Evolutionary conservation across 345 rosid genomes (phyloP).

Genomic region (Linum lewisii): DNA sequence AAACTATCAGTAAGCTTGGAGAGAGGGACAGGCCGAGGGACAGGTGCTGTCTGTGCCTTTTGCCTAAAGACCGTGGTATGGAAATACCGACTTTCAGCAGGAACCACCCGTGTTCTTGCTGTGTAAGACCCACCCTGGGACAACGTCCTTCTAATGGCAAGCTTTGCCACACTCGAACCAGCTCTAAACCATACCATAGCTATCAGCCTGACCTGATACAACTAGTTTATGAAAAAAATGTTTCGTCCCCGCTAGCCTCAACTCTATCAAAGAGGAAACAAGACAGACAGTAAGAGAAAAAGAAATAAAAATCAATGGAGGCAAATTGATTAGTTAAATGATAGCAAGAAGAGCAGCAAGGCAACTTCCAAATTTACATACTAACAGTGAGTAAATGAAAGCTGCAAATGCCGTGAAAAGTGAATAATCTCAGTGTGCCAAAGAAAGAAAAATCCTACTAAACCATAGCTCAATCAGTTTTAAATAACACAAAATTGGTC

Average conservation of each 20-base stretch:
- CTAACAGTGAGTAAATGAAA: no score
- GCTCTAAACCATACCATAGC: constrained; percentile 67
- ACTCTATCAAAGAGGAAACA: constrained; percentile 6
- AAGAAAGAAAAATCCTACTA: no score
- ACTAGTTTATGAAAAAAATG: constrained; percentile 9
- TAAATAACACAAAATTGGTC: no score
- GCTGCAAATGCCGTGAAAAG: no score
- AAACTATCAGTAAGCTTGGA: constrained; percentile 71
- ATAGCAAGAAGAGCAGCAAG: no score
- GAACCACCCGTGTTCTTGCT: constrained; percentile 31
- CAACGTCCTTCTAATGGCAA: constrained; percentile 53
- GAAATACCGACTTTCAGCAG: constrained; percentile 35
- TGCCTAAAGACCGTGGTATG: constrained; percentile 44
- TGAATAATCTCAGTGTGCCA: no score
- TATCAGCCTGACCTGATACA: constrained; percentile 1
- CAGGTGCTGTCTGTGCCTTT: constrained; percentile 53
- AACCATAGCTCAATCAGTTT: no score
- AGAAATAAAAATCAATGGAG: not conserved
- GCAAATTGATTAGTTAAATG: not conserved
- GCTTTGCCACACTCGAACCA: constrained; percentile 47
- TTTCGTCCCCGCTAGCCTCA: no score
- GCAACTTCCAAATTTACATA: no score
- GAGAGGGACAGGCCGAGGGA: constrained; percentile 69
- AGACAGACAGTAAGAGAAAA: no score
- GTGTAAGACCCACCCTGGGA: constrained; percentile 39